A percentile compares a stretch with the other conserved stretches of the same genome.
phyloP scores from a whole-genome alignment of 2,329 filamentous ascomycete species.

The Diaporthe citriasiana region DNA sequence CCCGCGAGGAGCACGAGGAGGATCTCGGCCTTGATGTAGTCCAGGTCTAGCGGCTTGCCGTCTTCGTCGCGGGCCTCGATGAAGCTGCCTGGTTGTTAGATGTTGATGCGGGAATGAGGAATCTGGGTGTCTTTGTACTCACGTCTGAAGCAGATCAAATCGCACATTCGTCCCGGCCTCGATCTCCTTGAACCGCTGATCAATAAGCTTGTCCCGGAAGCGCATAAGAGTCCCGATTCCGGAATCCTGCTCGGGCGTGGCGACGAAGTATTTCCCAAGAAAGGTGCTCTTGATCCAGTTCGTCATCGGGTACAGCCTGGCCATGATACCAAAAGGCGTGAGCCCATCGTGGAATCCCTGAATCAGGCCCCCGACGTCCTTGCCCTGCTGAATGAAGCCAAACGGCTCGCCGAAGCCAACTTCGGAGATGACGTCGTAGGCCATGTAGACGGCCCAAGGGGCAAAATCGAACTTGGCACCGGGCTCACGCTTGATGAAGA shows the following conservation, averaged over 20 bases:
- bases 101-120: rapidly evolving
- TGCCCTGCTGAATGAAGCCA: constrained; percentile 66
- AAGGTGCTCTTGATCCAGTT: constrained; percentile 68
- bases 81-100: constrained; percentile 43
- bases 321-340: constrained; percentile 64
- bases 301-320: constrained; percentile 66
- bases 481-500: constrained; percentile 57
- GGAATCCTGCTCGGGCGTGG: constrained; percentile 65
- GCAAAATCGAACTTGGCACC: constrained; percentile 66
- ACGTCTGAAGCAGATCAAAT: constrained; percentile 67
- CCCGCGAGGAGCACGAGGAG: constrained; percentile 56
- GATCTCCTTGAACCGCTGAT: constrained; percentile 62
- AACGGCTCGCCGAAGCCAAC: constrained; percentile 63
- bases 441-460: constrained; percentile 68
- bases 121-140: background rate
- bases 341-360: constrained; percentile 68
- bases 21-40: constrained; percentile 67
- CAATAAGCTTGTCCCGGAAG: constrained; percentile 68
- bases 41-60: constrained; percentile 60
- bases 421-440: constrained; percentile 70
- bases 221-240: constrained; percentile 70
- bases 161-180: constrained; percentile 58
- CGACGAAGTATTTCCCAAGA: constrained; percentile 65
- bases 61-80: constrained; percentile 60
- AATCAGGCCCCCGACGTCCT: constrained; percentile 67